Percentiles rank a stretch among this genome's conserved stretches.
Evolutionary conservation across 179 eudicot species (phyloP).

Genomic region (Beta corolliflora): DNA sequence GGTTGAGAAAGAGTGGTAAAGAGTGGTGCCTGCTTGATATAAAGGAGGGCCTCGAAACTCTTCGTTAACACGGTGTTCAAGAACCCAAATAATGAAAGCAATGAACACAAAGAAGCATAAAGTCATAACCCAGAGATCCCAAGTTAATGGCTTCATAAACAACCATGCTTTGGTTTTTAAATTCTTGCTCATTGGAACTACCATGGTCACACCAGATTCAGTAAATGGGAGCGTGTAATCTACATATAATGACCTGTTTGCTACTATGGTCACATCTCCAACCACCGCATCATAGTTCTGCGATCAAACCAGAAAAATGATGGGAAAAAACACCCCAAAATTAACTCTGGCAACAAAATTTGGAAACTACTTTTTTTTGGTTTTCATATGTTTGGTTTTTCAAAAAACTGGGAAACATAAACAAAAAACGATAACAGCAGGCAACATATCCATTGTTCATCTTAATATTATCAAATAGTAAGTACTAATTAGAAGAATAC

Average conservation of each 20-base stretch:
- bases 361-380: no score
- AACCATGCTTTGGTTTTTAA: background rate
- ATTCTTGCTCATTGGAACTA: conserved; percentile 15
- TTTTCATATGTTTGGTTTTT: no score
- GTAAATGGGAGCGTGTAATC: conserved; percentile 41
- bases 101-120: conserved; percentile 31
- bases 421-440: no score
- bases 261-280: conserved; percentile 39
- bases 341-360: background rate
- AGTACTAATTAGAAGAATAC: background rate
- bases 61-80: conserved; percentile 44
- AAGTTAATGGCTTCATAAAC: conserved; percentile 10
- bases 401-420: no score
- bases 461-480: background rate
- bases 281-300: conserved; percentile 39
- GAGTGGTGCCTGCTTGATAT: conserved; percentile 41
- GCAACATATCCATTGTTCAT: background rate
- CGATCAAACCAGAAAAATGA: background rate
- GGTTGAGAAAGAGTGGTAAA: conserved; percentile 50
- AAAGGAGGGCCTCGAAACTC: conserved; percentile 42
- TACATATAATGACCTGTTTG: conserved; percentile 31
- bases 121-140: conserved; percentile 18
- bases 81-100: conserved; percentile 41
- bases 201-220: conserved; percentile 44
- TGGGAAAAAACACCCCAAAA: no score